Percentiles rank a stretch among this genome's conserved stretches.
Conservation (phyloP, 208 protist species). For the Leptomonas pyrrhocoris region DNA sequence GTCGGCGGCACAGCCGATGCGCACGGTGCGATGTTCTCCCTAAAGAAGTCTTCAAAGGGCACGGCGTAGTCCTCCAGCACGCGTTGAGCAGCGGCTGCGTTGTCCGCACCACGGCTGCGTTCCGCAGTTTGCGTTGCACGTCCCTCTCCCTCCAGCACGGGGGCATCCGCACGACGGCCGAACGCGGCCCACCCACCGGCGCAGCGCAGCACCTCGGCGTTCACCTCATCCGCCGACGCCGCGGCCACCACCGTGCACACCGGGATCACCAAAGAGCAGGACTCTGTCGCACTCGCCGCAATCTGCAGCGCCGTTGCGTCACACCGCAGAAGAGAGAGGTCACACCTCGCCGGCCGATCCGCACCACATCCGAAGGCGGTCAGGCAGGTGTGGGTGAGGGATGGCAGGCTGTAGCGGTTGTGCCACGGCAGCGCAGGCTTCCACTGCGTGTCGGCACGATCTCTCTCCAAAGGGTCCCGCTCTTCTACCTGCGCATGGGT, state of each 20-base stretch:
- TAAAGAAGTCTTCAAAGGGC: slow-evolving; percentile 16
- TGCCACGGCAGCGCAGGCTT: slow-evolving; percentile 18
- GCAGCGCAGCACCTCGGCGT: slow-evolving; percentile 28
- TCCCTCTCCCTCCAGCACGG: background rate
- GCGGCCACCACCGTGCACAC: slow-evolving; percentile 46
- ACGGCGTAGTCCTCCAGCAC: slow-evolving; percentile 32
- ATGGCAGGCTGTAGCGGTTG: slow-evolving; percentile 33
- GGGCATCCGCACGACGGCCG: slow-evolving; percentile 19
- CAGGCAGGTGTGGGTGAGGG: slow-evolving; percentile 36
- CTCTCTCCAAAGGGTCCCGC: background rate
- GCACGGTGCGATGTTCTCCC: background rate
- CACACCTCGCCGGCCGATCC: background rate
- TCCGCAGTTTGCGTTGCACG: background rate
- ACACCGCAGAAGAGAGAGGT: slow-evolving; percentile 6
- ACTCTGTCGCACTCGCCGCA: slow-evolving; percentile 8
- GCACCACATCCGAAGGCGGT: background rate
- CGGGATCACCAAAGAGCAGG: slow-evolving; percentile 29
- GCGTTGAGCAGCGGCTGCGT: slow-evolving; percentile 27
- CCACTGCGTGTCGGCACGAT: no score
- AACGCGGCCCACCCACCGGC: slow-evolving; percentile 34
- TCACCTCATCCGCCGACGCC: slow-evolving; percentile 23
- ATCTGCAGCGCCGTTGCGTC: slow-evolving; percentile 23
- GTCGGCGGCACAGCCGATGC: background rate
- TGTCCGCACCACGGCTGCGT: slow-evolving; percentile 13
- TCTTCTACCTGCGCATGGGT: background rate